phyloP scores from a whole-genome alignment of 148 eudicot species.

The Diospyros kaki region DNA sequence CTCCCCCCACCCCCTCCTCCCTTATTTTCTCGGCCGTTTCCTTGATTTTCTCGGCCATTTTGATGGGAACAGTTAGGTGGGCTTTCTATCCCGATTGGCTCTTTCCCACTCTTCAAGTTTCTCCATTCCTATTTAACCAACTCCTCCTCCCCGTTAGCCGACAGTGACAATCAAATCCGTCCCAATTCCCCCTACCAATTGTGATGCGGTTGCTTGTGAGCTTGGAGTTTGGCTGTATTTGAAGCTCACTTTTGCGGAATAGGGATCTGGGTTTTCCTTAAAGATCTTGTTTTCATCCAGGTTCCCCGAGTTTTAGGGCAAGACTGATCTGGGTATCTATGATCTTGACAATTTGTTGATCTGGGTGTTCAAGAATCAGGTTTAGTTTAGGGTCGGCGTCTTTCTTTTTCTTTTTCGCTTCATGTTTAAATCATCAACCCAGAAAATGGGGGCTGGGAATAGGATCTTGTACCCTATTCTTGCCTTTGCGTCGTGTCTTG shows the following conservation, averaged over 20 bases:
- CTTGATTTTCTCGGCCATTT: not conserved
- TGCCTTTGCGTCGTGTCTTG: slow-evolving; percentile 52
- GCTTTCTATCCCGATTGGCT: not conserved
- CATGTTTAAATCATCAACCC: slow-evolving; percentile 20
- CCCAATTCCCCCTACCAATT: not conserved
- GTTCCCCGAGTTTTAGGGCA: slow-evolving; percentile 1
- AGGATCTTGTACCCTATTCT: slow-evolving; percentile 61
- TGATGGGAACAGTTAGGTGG: slow-evolving; percentile 1
- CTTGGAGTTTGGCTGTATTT: slow-evolving; percentile 2
- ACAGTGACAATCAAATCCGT: not conserved
- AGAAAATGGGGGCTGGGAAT: slow-evolving; percentile 50
- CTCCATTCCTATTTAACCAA: not conserved
- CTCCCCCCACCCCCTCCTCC: no score
- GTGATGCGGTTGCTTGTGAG: not conserved
- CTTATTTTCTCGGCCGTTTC: no score
- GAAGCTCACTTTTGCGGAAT: slow-evolving; percentile 13
- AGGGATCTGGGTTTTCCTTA: slow-evolving; percentile 24
- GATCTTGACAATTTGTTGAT: not conserved
- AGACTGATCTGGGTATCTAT: slow-evolving; percentile 10
- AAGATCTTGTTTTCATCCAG: slow-evolving; percentile 13
- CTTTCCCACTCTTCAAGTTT: not conserved
- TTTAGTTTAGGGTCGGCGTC: not conserved
- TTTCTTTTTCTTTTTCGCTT: slow-evolving; percentile 2
- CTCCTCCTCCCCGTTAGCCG: not conserved
- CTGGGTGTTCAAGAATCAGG: slow-evolving; percentile 2